A percentile compares a stretch with the other conserved stretches of the same genome.
Conservation (phyloP, 345 rosid species). For the Pugionium cornutum region DNA sequence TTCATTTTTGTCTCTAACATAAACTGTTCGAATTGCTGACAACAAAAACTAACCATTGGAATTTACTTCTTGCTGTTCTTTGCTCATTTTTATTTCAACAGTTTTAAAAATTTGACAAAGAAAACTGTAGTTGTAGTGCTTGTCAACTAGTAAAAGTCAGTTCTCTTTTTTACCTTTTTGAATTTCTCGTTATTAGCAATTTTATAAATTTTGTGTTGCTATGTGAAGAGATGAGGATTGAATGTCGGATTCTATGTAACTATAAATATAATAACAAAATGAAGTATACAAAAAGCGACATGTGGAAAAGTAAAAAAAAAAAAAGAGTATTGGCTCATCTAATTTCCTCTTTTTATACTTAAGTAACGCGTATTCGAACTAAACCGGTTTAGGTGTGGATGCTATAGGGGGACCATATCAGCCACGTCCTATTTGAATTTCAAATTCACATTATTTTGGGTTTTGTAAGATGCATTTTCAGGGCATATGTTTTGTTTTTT, state of each 20-base stretch:
- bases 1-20: constrained; percentile 37
- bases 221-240: background rate
- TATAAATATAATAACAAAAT: too few species aligned
- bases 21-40: constrained; percentile 39
- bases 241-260: too few species aligned
- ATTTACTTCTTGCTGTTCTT: constrained; percentile 36
- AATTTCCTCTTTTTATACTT: constrained; percentile 14
- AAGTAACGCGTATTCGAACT: background rate
- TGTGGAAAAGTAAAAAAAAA: background rate
- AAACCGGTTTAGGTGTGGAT: too few species aligned
- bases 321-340: constrained; percentile 16
- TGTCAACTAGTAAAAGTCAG: constrained; percentile 33
- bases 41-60: constrained; percentile 37
- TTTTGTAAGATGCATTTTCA: background rate
- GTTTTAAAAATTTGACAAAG: constrained; percentile 19
- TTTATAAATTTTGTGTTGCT: background rate
- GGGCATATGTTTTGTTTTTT: too few species aligned
- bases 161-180: constrained; percentile 8
- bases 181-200: constrained; percentile 10
- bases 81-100: constrained; percentile 27
- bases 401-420: constrained; percentile 23
- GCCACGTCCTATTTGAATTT: constrained; percentile 31
- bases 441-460: constrained; percentile 11
- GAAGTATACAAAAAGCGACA: too few species aligned
- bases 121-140: constrained; percentile 7